phyloP scores from a whole-genome alignment of 768 basidiomycete genomes.

The Chalciporus chontae region DNA sequence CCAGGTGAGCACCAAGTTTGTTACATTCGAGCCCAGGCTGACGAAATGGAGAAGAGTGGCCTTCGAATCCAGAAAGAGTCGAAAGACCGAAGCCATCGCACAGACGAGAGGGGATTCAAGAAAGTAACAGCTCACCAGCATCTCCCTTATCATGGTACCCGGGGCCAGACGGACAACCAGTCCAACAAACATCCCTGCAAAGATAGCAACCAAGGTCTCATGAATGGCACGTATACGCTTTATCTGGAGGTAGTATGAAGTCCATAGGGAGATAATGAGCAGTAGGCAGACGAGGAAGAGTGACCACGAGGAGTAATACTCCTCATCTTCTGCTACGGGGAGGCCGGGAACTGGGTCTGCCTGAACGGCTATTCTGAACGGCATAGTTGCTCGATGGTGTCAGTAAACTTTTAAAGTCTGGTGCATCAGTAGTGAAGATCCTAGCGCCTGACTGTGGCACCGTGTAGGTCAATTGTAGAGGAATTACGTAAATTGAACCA shows the following conservation, averaged over 20 bases:
- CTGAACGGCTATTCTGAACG: conserved; percentile 33
- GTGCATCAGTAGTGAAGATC: conserved; percentile 7
- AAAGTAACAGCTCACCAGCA: conserved; percentile 70
- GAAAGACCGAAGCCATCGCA: background rate
- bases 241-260: conserved; percentile 97
- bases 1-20: conserved; percentile 10
- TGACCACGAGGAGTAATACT: conserved; percentile 93
- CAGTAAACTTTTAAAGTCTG: background rate
- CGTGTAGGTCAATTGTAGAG: too few relatives aligned
- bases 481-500: background rate
- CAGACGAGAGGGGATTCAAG: background rate
- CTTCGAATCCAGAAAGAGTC: background rate
- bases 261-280: conserved; percentile 91
- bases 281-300: conserved; percentile 89
- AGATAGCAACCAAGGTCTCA: conserved; percentile 93
- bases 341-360: conserved; percentile 25
- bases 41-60: background rate
- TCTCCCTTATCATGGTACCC: conserved; percentile 92
- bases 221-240: conserved; percentile 93
- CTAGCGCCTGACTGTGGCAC: background rate
- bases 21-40: background rate
- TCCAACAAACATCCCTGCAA: conserved; percentile 96
- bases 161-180: conserved; percentile 86
- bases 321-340: conserved; percentile 68
- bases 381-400: conserved; percentile 31